Base-by-base conservation (phyloP, 208 protist species). In the Crithidia bombi region DNA sequence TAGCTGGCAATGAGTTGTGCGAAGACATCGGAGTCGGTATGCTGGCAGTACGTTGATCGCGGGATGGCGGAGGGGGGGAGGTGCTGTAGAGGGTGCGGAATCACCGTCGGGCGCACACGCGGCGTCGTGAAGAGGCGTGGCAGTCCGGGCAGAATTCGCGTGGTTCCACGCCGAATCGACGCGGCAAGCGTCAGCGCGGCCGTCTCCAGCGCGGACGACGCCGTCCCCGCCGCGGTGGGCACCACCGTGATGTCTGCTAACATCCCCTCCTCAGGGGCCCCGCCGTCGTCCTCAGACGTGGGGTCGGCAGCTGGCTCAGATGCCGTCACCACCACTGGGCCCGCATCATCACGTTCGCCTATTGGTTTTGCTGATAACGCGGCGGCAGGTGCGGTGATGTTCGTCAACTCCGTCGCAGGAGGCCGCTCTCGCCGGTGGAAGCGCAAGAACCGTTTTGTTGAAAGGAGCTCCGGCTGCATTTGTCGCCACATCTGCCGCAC, bases 1-100 rank as follows among this genome's bases (percentile, higher is more conserved):
- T 83, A 92, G 72, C 84, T 90, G 23, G 59, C 66, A 41, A 81
- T 57, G 11, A 89, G 61, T 12, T 55, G 67, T 7, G 61, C 73
- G 66, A 93, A 89, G 11, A 89, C 79, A 72, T 93, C 87, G 9
- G 39, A 30, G 3, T 49, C 17, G 0, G 87, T 89, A 66, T 89
- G 73, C 15, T 44, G 58, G 54, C 77, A 85, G 28, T 76, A 69
- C 2, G 85, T 93, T 41, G 75, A 55, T 4, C 66, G 59, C 25
- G 75, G 78, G 47, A 86, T 83, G 7, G 58, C 73, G 12, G 25
- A 57, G 25, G 65, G 56, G 4, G 73, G 59, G 23, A 83, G 63
- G 44, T 55, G 51, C 10, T 65, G 77, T 44, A 92, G 72, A n/a
- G 84, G 82, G 52, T 92, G 75, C 2, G 81, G 73, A 19, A 78